Base-by-base conservation (phyloP, 139 green algal species). In the Volvox reticuliferus region DNA sequence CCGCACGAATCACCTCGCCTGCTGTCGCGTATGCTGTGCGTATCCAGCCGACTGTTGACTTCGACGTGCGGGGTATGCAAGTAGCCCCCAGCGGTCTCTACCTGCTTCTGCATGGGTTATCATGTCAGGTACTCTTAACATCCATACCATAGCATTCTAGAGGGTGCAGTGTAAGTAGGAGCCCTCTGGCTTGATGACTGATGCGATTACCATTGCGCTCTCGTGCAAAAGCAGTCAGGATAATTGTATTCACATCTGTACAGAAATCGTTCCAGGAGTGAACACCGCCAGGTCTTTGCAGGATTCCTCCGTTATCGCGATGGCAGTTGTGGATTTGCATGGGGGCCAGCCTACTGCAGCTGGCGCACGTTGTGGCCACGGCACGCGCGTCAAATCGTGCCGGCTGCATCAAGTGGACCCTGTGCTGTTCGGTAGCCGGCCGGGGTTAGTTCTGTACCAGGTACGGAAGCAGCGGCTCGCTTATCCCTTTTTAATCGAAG, bases 271-370 rank as follows among this genome's bases (percentile, higher is more conserved):
- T 55, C 44, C 44, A 9, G 44, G 44, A 55, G 5, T 55, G 44
- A 55, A 55, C 44, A 73, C 14, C 36, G 32, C 20, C 20, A 32
- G 13, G 32, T 33, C 20, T 1, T 19, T 16, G 6, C 76, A 91
- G 87, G 87, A 91, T 32, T 44, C 76, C 2, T 79, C 75, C 9
- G 24, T 91, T 2, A 2, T 86, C 32, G 24, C 14, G 33, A 28
- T 93, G 69, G 79, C 80, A 17, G 86, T 93, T 12, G 86, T 91
- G 30, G 91, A 93, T n/a, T 61, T 93, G 69, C 86, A 93, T 78
- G 90, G 90, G 20, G 85, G 90, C 50, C 65, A 83, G 44, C 82
- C 82, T 1, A 68, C 73, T 21, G 24, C 65, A 5, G 37, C 37
- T 50, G 21, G 65, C 88, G 2, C 67, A 2, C 6, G 76, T 67